Evolutionary conservation across 2,329 filamentous ascomycete genomes (phyloP).

Genomic region (Nemania sp.): DNA sequence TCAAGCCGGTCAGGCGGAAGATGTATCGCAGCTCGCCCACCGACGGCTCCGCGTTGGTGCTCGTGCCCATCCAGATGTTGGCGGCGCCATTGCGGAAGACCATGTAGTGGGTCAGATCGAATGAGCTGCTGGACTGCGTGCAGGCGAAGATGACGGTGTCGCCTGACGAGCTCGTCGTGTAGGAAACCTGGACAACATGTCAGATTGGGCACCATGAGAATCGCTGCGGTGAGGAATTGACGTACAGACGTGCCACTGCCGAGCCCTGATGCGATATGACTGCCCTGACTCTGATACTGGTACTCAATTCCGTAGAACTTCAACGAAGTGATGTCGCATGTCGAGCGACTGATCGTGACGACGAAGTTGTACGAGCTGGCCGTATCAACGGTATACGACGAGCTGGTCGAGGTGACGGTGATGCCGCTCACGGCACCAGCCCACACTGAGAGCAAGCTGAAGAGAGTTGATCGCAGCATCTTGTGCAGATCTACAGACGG

Average conservation of each 20-base stretch:
- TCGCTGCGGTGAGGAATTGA: slow-evolving; percentile 43
- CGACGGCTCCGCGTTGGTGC: slow-evolving; percentile 50
- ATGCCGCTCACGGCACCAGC: slow-evolving; percentile 32
- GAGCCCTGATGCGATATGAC: slow-evolving; percentile 58
- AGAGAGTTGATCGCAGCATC: slow-evolving; percentile 26
- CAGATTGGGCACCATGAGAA: slow-evolving; percentile 37
- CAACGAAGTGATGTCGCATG: slow-evolving; percentile 58
- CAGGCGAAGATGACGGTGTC: slow-evolving; percentile 59
- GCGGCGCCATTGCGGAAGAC: slow-evolving; percentile 53
- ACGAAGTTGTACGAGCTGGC: slow-evolving; percentile 35
- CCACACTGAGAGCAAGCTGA: slow-evolving; percentile 30
- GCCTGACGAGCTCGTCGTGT: slow-evolving; percentile 39
- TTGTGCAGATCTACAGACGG: slow-evolving; percentile 12
- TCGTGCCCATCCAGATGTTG: slow-evolving; percentile 55
- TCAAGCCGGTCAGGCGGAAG: slow-evolving; percentile 40
- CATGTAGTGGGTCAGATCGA: slow-evolving; percentile 56
- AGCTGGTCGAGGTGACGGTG: slow-evolving; percentile 29
- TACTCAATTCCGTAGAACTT: slow-evolving; percentile 53
- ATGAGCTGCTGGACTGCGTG: slow-evolving; percentile 47
- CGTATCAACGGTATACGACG: slow-evolving; percentile 36
- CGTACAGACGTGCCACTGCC: slow-evolving; percentile 42
- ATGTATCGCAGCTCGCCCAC: slow-evolving; percentile 59
- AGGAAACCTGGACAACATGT: slow-evolving; percentile 37
- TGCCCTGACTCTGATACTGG: slow-evolving; percentile 50
- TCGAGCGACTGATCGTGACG: slow-evolving; percentile 40